Evolutionary conservation across 192 early-diverging fungal species (phyloP).

Genomic region (Backusella psychrophila): DNA sequence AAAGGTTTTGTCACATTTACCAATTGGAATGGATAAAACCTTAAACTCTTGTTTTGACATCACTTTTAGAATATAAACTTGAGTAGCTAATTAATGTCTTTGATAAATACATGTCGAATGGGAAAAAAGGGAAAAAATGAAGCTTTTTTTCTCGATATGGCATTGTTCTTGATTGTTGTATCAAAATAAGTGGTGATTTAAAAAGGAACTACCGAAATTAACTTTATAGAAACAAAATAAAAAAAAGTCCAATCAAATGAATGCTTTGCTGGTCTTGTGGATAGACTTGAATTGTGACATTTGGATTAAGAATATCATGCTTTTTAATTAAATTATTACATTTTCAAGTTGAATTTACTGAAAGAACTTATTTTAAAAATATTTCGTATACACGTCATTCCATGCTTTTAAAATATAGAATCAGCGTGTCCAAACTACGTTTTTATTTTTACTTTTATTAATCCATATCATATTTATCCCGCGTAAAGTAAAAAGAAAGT

Average conservation of each 20-base stretch:
- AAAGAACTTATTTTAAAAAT: background rate
- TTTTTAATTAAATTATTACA: background rate
- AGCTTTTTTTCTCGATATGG: background rate
- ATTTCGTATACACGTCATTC: background rate
- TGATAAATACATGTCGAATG: background rate
- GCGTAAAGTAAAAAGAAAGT: too few relatives aligned
- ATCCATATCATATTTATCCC: too few relatives aligned
- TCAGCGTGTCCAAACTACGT: too few relatives aligned
- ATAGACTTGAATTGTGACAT: background rate
- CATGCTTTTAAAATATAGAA: too few relatives aligned
- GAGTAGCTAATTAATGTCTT: background rate
- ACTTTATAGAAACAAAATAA: background rate
- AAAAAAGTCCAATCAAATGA: background rate
- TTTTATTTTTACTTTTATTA: too few relatives aligned
- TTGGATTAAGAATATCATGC: background rate
- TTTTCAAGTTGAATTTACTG: background rate
- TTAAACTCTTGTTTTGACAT: background rate
- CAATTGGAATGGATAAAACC: background rate
- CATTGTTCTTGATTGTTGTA: background rate
- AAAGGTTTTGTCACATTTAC: background rate
- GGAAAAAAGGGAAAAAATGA: background rate
- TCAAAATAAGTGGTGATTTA: background rate
- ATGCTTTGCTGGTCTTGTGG: background rate
- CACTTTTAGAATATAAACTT: background rate
- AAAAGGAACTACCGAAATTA: background rate